A percentile compares a stretch with the other conserved stretches of the same genome.
phyloP scores from a whole-genome alignment of 352 stramenopile genomes.

The Phytopythium kandeliae region DNA sequence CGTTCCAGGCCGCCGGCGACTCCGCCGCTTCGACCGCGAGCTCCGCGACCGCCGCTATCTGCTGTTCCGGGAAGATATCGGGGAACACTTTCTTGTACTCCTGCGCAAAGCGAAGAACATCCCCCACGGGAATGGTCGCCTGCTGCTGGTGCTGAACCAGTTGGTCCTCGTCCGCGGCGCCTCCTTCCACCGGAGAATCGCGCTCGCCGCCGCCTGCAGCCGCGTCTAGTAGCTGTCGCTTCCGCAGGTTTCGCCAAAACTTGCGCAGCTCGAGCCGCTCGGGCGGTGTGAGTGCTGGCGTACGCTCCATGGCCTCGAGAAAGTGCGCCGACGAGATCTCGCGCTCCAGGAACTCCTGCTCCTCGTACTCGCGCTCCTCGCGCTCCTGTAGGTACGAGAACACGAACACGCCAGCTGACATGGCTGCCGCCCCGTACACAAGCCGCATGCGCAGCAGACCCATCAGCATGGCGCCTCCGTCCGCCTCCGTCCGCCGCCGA shows the following conservation, averaged over 20 bases:
- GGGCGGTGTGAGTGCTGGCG: conserved; percentile 41
- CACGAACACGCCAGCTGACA: conserved; percentile 68
- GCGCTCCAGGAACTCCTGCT: conserved; percentile 43
- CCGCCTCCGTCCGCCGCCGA: neutral
- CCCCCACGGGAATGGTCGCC: conserved; percentile 35
- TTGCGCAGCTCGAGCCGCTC: conserved; percentile 66
- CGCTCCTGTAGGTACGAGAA: conserved; percentile 81
- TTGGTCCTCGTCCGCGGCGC: neutral
- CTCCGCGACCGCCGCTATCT: conserved; percentile 53
- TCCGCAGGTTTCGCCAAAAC: conserved; percentile 76
- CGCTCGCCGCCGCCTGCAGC: neutral
- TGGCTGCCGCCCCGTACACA: conserved; percentile 72
- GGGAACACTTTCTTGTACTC: conserved; percentile 83
- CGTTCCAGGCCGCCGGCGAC: conserved; percentile 37
- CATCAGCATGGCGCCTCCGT: conserved; percentile 16
- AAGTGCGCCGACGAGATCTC: conserved; percentile 54
- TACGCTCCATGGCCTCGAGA: conserved; percentile 53
- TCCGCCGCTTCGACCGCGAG: conserved; percentile 32
- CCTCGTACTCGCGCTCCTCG: conserved; percentile 61
- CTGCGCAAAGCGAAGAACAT: conserved; percentile 69
- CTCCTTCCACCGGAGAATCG: neutral
- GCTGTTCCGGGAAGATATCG: conserved; percentile 63
- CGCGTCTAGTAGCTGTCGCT: conserved; percentile 17
- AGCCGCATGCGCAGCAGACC: conserved; percentile 38
- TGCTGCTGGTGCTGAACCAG: neutral